Conservation (phyloP, 192 early-diverging fungal genomes). For the Gamsiella multidivaricata region DNA sequence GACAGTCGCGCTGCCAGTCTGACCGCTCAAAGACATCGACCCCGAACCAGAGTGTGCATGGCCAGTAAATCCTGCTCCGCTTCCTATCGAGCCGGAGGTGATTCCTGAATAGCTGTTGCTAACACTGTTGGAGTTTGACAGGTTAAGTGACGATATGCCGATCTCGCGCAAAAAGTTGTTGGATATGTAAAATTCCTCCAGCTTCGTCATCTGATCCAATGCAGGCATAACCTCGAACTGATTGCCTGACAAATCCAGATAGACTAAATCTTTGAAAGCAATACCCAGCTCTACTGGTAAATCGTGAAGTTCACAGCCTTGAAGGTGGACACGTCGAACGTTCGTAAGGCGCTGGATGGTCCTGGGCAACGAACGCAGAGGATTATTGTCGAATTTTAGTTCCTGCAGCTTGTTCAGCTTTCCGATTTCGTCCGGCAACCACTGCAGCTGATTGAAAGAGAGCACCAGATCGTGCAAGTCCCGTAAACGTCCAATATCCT, state of each 20-base stretch:
- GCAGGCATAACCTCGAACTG: conserved; percentile 54
- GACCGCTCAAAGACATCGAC: not conserved
- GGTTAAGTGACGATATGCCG: conserved; percentile 41
- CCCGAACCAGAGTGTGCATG: conserved; percentile 6
- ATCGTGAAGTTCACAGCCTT: conserved; percentile 54
- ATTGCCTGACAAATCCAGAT: conserved; percentile 54
- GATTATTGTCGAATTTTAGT: conserved; percentile 58
- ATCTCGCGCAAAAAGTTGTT: conserved; percentile 54
- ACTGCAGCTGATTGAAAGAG: conserved; percentile 59
- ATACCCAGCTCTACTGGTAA: conserved; percentile 54
- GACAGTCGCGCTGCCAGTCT: not conserved
- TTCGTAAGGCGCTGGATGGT: conserved; percentile 39
- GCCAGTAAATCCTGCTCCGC: conserved; percentile 7
- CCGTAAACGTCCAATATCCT: conserved; percentile 55
- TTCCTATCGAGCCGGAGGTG: conserved; percentile 11
- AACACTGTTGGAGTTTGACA: conserved; percentile 13
- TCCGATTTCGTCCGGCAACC: conserved; percentile 59
- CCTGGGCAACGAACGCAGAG: conserved; percentile 42
- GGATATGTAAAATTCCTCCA: conserved; percentile 54
- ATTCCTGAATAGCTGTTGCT: conserved; percentile 14
- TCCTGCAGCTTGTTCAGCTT: conserved; percentile 55
- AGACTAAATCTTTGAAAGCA: conserved; percentile 47
- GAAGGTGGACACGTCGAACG: conserved; percentile 50
- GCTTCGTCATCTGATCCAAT: conserved; percentile 50
- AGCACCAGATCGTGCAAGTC: conserved; percentile 62